Evolutionary conservation across 2,329 filamentous ascomycete genomes (phyloP), one percentile per base, ranked within the genome.

Genomic region (Microdochium trichocladiopsis): DNA sequence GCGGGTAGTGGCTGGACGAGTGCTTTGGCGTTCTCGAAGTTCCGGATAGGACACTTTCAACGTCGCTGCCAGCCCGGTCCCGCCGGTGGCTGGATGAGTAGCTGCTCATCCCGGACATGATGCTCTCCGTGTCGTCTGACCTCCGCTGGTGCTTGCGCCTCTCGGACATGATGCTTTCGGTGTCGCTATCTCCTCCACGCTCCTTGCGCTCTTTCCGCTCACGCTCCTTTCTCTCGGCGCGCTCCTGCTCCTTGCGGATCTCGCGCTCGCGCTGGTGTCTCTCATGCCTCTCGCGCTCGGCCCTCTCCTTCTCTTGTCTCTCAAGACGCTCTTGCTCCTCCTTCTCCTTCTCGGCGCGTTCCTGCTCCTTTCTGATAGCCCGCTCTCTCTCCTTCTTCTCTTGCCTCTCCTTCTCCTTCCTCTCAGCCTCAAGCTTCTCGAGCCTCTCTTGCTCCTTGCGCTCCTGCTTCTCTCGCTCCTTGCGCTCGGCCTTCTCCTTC

Each of bases 281-380:
- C 18, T 45, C 41, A 4, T 45, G 41, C 18, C 41, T 45, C 41
- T 45, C 41, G 3, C 16, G n/a, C 12, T 16, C 41, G 3, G 41
- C 41, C 21, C 41, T 21, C 18, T 45, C 41, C 41, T 22, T 45
- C 41, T 45, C 41, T 18, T 45, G 41, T 18, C 41, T 45, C 41
- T 45, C 41, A 5, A 45, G 12, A 21, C 41, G 41, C 41, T 45
- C 41, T 21, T 21, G n/a, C 18, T 45, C 41, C 21, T 45, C 41
- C 18, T 12, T 45, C 31, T 78, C 73, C 53, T 68, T 72, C 48
- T 77, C 76, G 2, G 63, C 66, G 48, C 66, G 66, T 53, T 79
- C 77, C 63, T 79, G 41, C 18, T 45, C 41, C 18, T 45, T 45
- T 18, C 18, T 21, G 41, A 45, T 16, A 23, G 41, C 41, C 41